Evolutionary conservation across 2,329 filamentous ascomycete species (phyloP), one percentile per base, ranked within the genome.

Genomic region (Nannizziopsis arthrosporioides): DNA sequence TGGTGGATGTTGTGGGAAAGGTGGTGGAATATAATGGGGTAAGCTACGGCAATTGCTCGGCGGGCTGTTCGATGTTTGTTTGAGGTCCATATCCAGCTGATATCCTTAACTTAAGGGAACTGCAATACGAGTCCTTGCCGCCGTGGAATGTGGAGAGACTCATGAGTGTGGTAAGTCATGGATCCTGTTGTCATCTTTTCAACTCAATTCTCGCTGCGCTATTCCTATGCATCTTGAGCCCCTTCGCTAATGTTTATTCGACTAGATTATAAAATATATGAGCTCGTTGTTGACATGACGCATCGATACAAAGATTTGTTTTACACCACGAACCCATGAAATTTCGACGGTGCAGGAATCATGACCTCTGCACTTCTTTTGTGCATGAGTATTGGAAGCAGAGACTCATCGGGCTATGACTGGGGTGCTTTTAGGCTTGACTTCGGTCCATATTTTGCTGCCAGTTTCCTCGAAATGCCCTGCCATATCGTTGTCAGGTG

Each of bases 281-380:
- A 85, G 49, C 78, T 82, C 0, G 84, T 95, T 2, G 89, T 94
- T 12, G 85, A 95, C 50, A 82, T 80, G 32, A 92, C 87, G 31
- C 89, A 95, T 67, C 77, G 81, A 43, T 79, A 87, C 62, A 85
- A 83, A 60, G 73, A 80, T 52, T 82, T 96, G 44, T 95, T 95
- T 63, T 88, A 85, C 60, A 76, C 38, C 17, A 7, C 27, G 2
- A 42, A 78, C 47, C 72, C 54, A 9, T 52, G 44, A 47, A 41
- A 18, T n/a, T n/a, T n/a, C 12, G 15, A 36, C 5, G 11, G 34
- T n/a, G 11, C 12, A 10, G 5, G 15, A 36, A 36, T 36, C 15
- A 27, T 19, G 3, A 9, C 11, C 17, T 36, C 15, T 17, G 15
- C 5, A 32, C 3, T 41, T 41, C 6, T n/a, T 27, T 27, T 7